A percentile compares a stretch with the other conserved stretches of the same genome.
Evolutionary conservation across 2,329 filamentous ascomycete genomes (phyloP).

Genomic region (Ophiostoma triangulosporum): DNA sequence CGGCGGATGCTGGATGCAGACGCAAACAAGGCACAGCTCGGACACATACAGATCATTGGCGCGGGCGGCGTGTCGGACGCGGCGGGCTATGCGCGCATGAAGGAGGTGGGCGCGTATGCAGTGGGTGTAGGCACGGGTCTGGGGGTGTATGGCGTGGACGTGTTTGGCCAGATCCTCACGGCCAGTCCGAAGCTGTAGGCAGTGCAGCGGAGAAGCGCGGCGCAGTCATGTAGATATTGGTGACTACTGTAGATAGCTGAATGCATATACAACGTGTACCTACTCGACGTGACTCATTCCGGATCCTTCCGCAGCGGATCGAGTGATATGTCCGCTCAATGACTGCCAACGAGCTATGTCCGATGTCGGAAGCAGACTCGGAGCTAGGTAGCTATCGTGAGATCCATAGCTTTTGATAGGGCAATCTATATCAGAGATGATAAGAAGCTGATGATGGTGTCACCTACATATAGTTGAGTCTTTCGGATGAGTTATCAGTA

Average conservation of each 20-base stretch:
- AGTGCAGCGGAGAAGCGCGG: background rate
- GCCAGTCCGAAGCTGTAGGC: background rate
- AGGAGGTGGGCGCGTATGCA: constrained; percentile 47
- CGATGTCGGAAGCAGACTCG: background rate
- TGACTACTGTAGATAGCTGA: background rate
- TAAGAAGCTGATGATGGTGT: background rate
- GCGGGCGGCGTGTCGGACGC: constrained; percentile 58
- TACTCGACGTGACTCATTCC: background rate
- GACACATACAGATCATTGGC: constrained; percentile 51
- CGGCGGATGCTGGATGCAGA: constrained; percentile 41
- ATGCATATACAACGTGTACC: background rate
- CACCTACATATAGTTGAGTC: too few species aligned
- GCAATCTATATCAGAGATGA: too few species aligned
- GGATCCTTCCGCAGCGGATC: background rate
- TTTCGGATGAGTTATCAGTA: too few species aligned
- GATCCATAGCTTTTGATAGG: too few species aligned
- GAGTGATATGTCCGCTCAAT: background rate
- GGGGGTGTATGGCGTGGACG: constrained; percentile 44
- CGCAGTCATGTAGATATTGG: background rate
- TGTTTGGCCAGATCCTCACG: constrained; percentile 48
- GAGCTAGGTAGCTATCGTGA: too few species aligned
- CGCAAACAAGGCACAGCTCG: constrained; percentile 24
- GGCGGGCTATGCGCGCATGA: constrained; percentile 52
- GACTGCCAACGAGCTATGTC: background rate
- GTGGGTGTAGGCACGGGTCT: constrained; percentile 59